These are phyloP conservation scores for Rubroboletus pulcherrimus DNA, from an alignment of 768 basidiomycete species.

Conservation along the genomic window DNA sequence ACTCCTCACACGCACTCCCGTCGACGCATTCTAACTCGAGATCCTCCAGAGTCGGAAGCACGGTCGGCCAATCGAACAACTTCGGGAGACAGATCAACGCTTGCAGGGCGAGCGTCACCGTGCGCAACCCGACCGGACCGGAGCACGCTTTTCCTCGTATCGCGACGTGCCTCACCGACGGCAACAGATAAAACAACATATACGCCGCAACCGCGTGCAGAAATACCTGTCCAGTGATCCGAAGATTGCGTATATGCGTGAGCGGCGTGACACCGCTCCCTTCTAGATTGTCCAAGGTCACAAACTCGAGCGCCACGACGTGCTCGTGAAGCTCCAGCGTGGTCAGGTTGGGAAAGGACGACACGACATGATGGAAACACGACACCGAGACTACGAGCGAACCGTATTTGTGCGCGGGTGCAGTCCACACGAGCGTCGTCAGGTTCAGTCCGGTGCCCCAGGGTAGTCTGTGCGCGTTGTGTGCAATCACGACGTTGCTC, in stretches of 20 bases:
- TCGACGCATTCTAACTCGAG: conserved; percentile 15
- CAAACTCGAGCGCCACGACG: conserved; percentile 10
- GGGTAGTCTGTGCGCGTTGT: background rate
- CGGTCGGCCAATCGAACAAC: conserved; percentile 3
- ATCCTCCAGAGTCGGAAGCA: conserved; percentile 12
- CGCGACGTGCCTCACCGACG: conserved; percentile 3
- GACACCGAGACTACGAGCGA: conserved; percentile 14
- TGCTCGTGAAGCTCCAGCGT: conserved; percentile 18
- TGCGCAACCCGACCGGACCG: conserved; percentile 7
- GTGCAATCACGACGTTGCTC: conserved; percentile 17
- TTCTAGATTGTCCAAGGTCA: conserved; percentile 1
- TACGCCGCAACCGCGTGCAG: conserved; percentile 11
- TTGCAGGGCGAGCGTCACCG: conserved; percentile 12
- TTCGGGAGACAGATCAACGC: conserved; percentile 9
- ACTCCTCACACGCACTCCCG: background rate
- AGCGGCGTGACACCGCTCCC: conserved; percentile 5
- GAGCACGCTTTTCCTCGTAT: conserved; percentile 14
- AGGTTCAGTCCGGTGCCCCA: conserved; percentile 15
- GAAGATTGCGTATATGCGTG: conserved; percentile 8
- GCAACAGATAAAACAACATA: conserved; percentile 15
- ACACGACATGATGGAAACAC: conserved; percentile 16
- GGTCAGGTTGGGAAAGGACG: conserved; percentile 20
- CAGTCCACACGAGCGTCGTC: conserved; percentile 24
- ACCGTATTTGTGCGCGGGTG: conserved; percentile 3
- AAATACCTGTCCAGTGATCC: conserved; percentile 12